Evolutionary conservation across 768 basidiomycete genomes (phyloP), one percentile per base, ranked within the genome.

Genomic region (Leccinum boreale): DNA sequence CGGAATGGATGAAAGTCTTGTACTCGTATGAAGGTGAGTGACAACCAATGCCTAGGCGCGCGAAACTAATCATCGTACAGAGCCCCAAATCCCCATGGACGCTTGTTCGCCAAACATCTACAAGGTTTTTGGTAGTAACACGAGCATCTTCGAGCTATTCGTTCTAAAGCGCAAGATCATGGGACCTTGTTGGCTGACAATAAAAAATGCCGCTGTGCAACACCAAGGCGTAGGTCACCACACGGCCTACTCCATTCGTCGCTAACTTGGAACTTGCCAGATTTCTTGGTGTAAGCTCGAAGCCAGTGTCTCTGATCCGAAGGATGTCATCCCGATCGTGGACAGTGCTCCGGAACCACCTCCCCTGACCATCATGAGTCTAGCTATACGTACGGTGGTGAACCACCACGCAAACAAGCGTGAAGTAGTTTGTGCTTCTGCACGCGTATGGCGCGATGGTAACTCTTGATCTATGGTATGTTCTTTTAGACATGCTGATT

Each of bases 231-330:
- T 97, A 70, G 53, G 88, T 72, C 12, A 15, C 33, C 24, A 53
- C 8, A 39, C 8, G 17, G 8, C 17, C 24, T 50, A 23, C 6
- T 57, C 29, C 14, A 39, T 55, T 52, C 45, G 12, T 57, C 4
- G 4, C 56, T 61, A 5, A 57, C 29, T 26, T 28, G 8, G 1
- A 4, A n/a, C 39, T 21, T 29, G 46, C 44, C 60, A 98, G 96
- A 82, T 92, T 29, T 96, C 97, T 1, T 99, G 97, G 97, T 98
- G 95, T 67, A 95, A 95, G 74, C 76, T 98, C 11, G 96, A 99
- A 74, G 89, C 84, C 15, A 85, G 84, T 0, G 89, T 94, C 6
- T 72, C 82, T 6, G 82, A 94, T 64, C 94, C 95, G 1, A 96
- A 97, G 65, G 86, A 92, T 62, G 83, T 99, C 71, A 90, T 85